A percentile compares a stretch with the other conserved stretches of the same genome.
Conservation (phyloP, 805 yeast species). For the Diddensiella santjacobensis region DNA sequence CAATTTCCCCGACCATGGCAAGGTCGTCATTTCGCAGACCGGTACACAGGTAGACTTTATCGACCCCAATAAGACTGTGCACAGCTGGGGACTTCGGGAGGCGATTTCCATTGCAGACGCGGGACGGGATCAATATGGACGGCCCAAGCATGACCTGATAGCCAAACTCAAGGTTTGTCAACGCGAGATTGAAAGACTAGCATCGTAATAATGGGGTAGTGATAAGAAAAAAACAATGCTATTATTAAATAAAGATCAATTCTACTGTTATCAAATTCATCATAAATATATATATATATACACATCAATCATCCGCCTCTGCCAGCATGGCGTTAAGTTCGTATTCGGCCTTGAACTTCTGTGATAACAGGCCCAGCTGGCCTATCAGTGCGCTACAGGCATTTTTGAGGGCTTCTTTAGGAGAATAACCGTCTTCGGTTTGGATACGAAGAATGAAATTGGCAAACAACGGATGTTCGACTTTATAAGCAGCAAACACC, state of each 20-base stretch:
- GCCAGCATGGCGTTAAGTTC: slow-evolving; percentile 64
- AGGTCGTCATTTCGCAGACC: slow-evolving; percentile 51
- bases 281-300: background rate
- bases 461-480: slow-evolving; percentile 96
- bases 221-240: no score
- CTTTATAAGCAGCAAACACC: slow-evolving; percentile 95
- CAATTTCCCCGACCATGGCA: slow-evolving; percentile 93
- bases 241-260: no score
- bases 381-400: slow-evolving; percentile 83
- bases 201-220: no score
- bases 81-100: slow-evolving; percentile 2
- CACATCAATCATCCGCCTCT: slow-evolving; percentile 27
- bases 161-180: slow-evolving; percentile 14
- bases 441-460: slow-evolving; percentile 91
- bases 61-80: background rate
- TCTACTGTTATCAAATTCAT: no score
- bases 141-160: slow-evolving; percentile 11
- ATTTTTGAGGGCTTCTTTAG: slow-evolving; percentile 81
- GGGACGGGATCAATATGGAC: background rate
- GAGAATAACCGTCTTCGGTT: slow-evolving; percentile 92
- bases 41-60: background rate
- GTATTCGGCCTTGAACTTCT: slow-evolving; percentile 88
- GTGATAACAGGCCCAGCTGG: slow-evolving; percentile 68
- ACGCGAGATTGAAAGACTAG: slow-evolving; percentile 4
- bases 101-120: background rate